Conservation (phyloP, 2,329 filamentous ascomycete species). For the Colletotrichum sp. region DNA sequence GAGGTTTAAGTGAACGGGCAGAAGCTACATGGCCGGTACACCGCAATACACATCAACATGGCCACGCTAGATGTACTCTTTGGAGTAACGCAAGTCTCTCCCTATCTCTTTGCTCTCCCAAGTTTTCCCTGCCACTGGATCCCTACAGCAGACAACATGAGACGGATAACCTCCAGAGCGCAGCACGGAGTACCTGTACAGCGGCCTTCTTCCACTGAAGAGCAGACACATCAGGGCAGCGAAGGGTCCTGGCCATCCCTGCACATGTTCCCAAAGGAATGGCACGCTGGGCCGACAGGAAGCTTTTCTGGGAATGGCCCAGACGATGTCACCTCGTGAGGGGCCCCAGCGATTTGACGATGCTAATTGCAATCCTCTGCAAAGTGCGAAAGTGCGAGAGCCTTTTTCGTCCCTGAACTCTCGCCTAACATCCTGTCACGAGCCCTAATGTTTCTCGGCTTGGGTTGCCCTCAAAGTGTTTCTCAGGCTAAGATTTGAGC, state of each 20-base stretch:
- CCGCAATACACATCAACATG: not conserved
- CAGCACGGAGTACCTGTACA: not conserved
- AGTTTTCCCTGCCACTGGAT: not conserved
- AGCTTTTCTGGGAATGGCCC: not conserved
- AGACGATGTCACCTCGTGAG: not conserved
- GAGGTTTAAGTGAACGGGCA: not conserved
- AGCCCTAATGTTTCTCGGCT: not conserved
- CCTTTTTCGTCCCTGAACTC: not conserved
- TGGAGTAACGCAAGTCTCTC: not conserved
- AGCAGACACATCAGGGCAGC: not conserved
- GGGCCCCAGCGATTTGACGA: not conserved
- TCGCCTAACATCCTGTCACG: not conserved
- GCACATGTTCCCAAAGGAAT: slow-evolving; percentile 18
- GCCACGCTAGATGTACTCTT: not conserved
- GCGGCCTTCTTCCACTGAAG: not conserved
- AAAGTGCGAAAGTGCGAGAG: not conserved
- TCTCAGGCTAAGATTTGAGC: not conserved
- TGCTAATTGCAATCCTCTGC: not conserved
- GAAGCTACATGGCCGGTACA: not conserved
- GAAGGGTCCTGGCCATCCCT: not conserved
- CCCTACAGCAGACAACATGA: not conserved
- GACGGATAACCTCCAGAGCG: not conserved
- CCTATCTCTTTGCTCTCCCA: not conserved
- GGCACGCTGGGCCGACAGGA: slow-evolving; percentile 16
- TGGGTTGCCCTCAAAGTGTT: not conserved